Evolutionary conservation across 305 asterid species (phyloP).

Genomic region (Coffea humblotiana): DNA sequence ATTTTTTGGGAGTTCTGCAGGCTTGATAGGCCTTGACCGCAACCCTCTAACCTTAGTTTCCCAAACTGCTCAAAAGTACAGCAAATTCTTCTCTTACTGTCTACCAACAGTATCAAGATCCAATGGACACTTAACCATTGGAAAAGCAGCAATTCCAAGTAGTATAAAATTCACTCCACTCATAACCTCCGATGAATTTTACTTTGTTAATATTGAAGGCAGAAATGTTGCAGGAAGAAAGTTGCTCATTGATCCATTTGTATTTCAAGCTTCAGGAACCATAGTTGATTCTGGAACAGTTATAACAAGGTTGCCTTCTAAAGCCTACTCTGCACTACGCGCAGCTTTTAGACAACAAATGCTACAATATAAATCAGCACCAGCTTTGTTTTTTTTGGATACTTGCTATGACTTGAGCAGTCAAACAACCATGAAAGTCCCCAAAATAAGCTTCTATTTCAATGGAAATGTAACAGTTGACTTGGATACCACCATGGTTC

Average conservation of each 20-base stretch:
- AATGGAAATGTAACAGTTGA: no score
- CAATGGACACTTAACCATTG: no score
- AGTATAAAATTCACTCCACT: conserved; percentile 24
- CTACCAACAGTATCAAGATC: conserved; percentile 57
- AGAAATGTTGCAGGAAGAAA: conserved; percentile 47
- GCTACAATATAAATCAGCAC: conserved; percentile 56
- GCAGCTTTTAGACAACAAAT: conserved; percentile 48
- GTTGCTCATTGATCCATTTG: conserved; percentile 42
- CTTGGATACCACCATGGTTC: no score
- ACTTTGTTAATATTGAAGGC: no score
- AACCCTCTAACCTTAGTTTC: conserved; percentile 51
- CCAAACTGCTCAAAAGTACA: conserved; percentile 52
- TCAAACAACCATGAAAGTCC: conserved; percentile 30
- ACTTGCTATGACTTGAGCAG: conserved; percentile 62
- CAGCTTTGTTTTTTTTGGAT: conserved; percentile 49
- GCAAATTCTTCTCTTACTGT: conserved; percentile 75
- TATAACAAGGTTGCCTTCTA: conserved; percentile 63
- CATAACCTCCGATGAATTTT: no score
- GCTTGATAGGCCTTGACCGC: conserved; percentile 68
- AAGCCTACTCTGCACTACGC: conserved; percentile 51
- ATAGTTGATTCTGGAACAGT: conserved; percentile 85
- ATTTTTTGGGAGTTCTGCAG: conserved; percentile 56
- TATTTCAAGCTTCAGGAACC: no score
- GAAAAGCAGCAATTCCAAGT: conserved; percentile 27
- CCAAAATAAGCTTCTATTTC: conserved; percentile 49